Base-by-base conservation (phyloP, 2,329 filamentous ascomycete species). In the Phialocephala sp. region DNA sequence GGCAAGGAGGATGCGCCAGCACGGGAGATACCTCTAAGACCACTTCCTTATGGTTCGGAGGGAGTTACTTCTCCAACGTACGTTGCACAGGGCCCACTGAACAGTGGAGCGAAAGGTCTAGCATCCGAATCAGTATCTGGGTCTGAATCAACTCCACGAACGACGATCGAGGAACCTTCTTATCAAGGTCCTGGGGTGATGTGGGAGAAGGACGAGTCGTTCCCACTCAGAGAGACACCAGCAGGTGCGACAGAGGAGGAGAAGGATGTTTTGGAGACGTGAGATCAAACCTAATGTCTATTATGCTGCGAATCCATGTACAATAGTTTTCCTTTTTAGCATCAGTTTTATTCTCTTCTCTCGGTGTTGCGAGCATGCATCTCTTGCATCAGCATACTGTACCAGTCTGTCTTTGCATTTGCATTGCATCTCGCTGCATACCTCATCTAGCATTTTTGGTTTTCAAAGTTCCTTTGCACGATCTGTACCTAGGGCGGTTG, bases 41-140 rank as follows among this genome's bases (percentile, higher is more conserved):
- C 81, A 62, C 72, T 86, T 45, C 85, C 85, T 35, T 85, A 82
- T 73, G 84, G 85, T 61, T 86, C 85, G 3, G 84, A 85, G 70
- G 79, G 77, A 59, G 72, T 79, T 1, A 35, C 39, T 20, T 82
- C 81, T 52, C 80, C 82, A 55, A 81, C 80, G 59, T 83, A 83
- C 73, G 77, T 80, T 65, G 75, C 79, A 65, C 79, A 77, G 58
- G 75, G 76, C 20, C 76, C 79, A 11, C 76, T 79, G 9, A 66
- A 74, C 22, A 60, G 56, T 60, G 61, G 61, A 56, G 60, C 37
- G 35, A 54, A 18, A n/a, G 50, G 18, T 24, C 9, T 5, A 35
- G 50, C 50, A 54, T 54, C 50, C 18, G 50, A n/a, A 24, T 24
- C 20, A 35, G 50, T 24, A 54, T 35, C 50, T 27, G 50, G 22